Conservation (phyloP, 441 rosid species). For the Raphanus hybrid region DNA sequence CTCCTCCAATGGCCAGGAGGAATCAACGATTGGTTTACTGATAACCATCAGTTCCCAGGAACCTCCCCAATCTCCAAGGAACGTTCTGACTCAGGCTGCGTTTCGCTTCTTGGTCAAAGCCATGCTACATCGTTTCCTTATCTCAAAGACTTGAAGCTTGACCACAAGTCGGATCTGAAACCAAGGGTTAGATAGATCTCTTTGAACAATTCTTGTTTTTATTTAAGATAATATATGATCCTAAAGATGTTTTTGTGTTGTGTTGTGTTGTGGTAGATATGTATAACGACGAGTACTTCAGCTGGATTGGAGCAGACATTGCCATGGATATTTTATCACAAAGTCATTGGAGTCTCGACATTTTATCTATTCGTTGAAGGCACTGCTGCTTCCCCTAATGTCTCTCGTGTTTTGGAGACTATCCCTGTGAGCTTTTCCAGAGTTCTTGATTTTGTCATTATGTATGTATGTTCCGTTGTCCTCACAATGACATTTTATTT, state of each 20-base stretch:
- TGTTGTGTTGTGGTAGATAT: slow-evolving; percentile 51
- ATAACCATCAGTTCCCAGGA: slow-evolving; percentile 59
- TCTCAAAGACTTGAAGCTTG: slow-evolving; percentile 62
- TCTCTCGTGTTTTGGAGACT: slow-evolving; percentile 61
- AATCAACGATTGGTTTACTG: slow-evolving; percentile 63
- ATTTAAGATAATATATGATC: slow-evolving; percentile 18
- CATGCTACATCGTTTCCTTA: slow-evolving; percentile 66
- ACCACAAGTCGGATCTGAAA: slow-evolving; percentile 56
- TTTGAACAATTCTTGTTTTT: slow-evolving; percentile 7
- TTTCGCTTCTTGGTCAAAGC: slow-evolving; percentile 58
- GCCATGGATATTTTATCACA: slow-evolving; percentile 85
- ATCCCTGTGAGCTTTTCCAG: slow-evolving; percentile 50
- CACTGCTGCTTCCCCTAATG: slow-evolving; percentile 64
- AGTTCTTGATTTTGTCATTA: slow-evolving; percentile 3
- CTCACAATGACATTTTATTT: slow-evolving; percentile 8
- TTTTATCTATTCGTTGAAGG: slow-evolving; percentile 87
- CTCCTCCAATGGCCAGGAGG: slow-evolving; percentile 89
- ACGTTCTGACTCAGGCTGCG: slow-evolving; percentile 47
- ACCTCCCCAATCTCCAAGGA: slow-evolving; percentile 32
- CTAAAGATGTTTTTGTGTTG: neutral
- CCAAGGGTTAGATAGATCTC: slow-evolving; percentile 60
- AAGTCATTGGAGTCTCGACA: slow-evolving; percentile 74
- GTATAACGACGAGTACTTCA: slow-evolving; percentile 79
- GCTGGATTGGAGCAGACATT: slow-evolving; percentile 82
- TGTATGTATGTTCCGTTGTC: neutral